Conservation (phyloP, 1,139 yeast species). For the Debaryomyces sp. region DNA sequence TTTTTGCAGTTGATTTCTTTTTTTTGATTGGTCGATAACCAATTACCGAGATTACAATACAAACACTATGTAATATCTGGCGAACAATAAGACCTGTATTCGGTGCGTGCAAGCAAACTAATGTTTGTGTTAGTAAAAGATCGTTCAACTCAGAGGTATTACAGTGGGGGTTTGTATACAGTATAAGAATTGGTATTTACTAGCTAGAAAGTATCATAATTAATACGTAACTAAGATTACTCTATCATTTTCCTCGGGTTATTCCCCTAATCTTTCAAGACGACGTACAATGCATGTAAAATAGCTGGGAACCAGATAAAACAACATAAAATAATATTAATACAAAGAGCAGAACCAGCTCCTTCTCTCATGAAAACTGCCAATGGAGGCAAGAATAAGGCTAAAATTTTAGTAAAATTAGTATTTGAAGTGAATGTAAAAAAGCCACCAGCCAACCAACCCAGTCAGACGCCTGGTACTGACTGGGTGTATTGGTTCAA, state of each 20-base stretch:
- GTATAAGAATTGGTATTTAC: neutral
- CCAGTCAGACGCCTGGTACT: neutral
- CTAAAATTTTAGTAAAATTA: slow-evolving; percentile 27
- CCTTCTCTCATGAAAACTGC: slow-evolving; percentile 73
- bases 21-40: slow-evolving; percentile 8
- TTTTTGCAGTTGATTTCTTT: slow-evolving; percentile 8
- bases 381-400: slow-evolving; percentile 68
- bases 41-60: slow-evolving; percentile 1
- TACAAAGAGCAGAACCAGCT: slow-evolving; percentile 59
- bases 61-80: neutral
- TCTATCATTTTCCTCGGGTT: neutral
- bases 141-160: neutral
- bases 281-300: slow-evolving; percentile 69
- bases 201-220: neutral
- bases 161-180: neutral
- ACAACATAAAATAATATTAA: slow-evolving; percentile 62
- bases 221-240: neutral
- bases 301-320: slow-evolving; percentile 78
- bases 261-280: slow-evolving; percentile 32
- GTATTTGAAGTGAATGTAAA: slow-evolving; percentile 8
- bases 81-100: neutral
- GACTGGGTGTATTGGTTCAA: neutral
- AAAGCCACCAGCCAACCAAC: neutral
- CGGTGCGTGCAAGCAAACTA: neutral
- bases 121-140: neutral